Evolutionary conservation across 192 early-diverging fungal species (phyloP).

Genomic region (Spinellus fusiger): DNA sequence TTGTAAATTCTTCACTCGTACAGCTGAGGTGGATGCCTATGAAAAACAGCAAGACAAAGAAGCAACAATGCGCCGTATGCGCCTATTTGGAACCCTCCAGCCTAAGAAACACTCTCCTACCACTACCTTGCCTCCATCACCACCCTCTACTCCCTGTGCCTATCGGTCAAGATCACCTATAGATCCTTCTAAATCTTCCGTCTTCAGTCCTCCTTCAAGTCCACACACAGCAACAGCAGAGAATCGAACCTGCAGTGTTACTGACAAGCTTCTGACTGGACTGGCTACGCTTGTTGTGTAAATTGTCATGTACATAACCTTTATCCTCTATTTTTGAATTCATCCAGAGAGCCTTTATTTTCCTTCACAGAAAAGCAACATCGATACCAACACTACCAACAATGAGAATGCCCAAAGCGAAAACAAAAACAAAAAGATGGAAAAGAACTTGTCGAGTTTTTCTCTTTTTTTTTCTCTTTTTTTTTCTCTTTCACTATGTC

Average conservation of each 20-base stretch:
- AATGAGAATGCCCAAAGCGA: no score
- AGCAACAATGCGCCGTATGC: slow-evolving; percentile 1
- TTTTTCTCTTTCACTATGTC: no score
- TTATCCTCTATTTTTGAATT: no score
- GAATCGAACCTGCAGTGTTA: not conserved
- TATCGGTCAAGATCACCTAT: not conserved
- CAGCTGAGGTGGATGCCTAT: slow-evolving; percentile 15
- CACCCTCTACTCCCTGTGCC: slow-evolving; percentile 1
- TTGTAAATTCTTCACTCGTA: slow-evolving; percentile 42
- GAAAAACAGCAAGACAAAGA: slow-evolving; percentile 6
- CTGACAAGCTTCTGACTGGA: slow-evolving; percentile 1
- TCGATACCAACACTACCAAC: no score
- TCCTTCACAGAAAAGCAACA: no score
- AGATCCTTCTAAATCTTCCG: not conserved
- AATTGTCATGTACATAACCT: no score
- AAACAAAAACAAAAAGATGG: no score
- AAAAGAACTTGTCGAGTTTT: no score
- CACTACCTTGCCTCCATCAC: slow-evolving; percentile 1
- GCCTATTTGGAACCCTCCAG: not conserved
- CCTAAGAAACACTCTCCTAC: not conserved
- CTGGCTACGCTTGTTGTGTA: slow-evolving; percentile 9
- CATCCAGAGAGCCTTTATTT: no score
- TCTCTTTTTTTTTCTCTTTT: no score
- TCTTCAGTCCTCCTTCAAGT: not conserved
- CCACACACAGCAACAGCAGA: not conserved